Base-by-base conservation (phyloP, 306 rosid species). In the Sindora glabra region DNA sequence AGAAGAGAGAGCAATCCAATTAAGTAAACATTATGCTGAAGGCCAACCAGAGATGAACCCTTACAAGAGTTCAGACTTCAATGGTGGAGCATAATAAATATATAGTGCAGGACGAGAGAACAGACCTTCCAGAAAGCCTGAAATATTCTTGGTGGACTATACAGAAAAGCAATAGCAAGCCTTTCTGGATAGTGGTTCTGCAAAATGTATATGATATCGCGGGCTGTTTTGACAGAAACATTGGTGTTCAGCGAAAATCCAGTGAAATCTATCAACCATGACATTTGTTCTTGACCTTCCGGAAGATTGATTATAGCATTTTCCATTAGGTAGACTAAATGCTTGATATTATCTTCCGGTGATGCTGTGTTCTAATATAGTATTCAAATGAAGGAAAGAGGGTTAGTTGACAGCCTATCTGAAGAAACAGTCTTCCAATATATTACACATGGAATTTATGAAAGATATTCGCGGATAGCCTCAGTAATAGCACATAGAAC, bases 181-280 rank as follows among this genome's bases (percentile, higher is more conserved):
- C 98, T 81, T 70, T 92, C 96, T 1, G 98, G 98, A 61, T 92
- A 92, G 83, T 89, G 95, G 56, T 58, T 83, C 71, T 92, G 99
- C 39, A 92, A 73, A 54, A 92, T 70, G 81, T 92, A 32, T 39
- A 85, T 80, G 36, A 86, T 72, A 13, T 92, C 99, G 36, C 87
- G 78, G 50, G 94, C 74, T 33, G 86, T 79, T 79, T 86, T 92
- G 72, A 84, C 57, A 0, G 89, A 25, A 29, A 86, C 5, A 14
- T 29, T 83, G 56, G 89, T 72, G 64, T 48, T 62, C 56, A 88
- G 48, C 24, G 95, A 62, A 60, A 81, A 86, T 61, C 96, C 99
- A 1, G 82, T 78, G 77, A 76, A 92, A 73, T 92, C 99, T 48
- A 89, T 70, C 74, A 92, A 74, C 99, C 99, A 92, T 0, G 95